Base-by-base conservation (phyloP, 73 alveolate genomes). In the Tetrahymena borealis region DNA sequence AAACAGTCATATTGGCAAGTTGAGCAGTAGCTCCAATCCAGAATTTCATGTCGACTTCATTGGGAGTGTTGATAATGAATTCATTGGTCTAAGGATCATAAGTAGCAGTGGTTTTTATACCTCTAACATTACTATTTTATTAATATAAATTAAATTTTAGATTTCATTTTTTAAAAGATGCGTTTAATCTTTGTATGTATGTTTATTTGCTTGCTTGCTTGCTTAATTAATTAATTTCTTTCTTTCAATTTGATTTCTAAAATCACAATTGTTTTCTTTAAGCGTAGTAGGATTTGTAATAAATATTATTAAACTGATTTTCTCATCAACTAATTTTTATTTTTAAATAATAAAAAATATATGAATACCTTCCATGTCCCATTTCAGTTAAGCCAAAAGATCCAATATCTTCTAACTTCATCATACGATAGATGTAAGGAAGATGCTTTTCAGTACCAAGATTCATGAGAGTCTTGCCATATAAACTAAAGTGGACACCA, bases 361-460 rank as follows among this genome's bases (percentile, higher is more conserved):
- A 60, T n/a, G 9, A 13, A 60, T 60, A 60, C 85, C 85, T 96
- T 15, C 98, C 98, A 42, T 95, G 98, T 11, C 98, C 96, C 39
- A 96, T 90, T 94, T 96, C 98, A 32, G 98, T 97, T 93, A 96
- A 94, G 35, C 96, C 93, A 90, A 95, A 96, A 91, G 97, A 96
- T 24, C 97, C 98, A n/a, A 95, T 41, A 78, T 95, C 97, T 91
- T 91, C 91, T 0, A 96, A 41, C 33, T 94, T 39, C 39, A 91
- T 91, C 39, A 97, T 97, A 39, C 96, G 93, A 24, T 94, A 92
- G 28, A 94, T 78, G 78, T 78, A 93, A 16, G 90, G 90, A n/a
- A 93, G 91, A 91, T 97, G 99, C 78, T 94, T 96, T 40, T 96
- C 98, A 16, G 99, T 96, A 36, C 99, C 99, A 36, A 96, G 94